These are phyloP conservation scores for Apiospora saccharicola DNA, from an alignment of 2,329 filamentous ascomycete species.

Conservation along the genomic window DNA sequence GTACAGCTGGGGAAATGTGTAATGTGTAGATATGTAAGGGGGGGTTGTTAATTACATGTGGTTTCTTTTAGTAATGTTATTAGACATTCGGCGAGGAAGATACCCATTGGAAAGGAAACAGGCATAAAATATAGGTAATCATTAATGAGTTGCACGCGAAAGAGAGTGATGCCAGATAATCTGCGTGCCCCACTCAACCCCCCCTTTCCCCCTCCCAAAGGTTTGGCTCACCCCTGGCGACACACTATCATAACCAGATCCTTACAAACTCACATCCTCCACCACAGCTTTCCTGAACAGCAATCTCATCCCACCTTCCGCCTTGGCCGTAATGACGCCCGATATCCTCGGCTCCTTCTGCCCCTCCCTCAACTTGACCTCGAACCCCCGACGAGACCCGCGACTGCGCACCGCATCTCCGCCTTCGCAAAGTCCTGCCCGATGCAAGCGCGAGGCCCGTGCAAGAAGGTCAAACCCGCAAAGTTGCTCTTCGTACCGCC, in stretches of 20 bases:
- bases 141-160: not conserved
- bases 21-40: not conserved
- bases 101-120: not conserved
- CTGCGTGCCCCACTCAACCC: not conserved
- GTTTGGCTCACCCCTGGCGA: not conserved
- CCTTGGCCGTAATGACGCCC: constrained; percentile 1
- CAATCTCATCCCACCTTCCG: not conserved
- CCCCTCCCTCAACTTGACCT: constrained; percentile 57
- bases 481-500: constrained; percentile 81
- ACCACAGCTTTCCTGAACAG: not conserved
- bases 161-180: not conserved
- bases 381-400: constrained; percentile 80
- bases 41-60: not conserved
- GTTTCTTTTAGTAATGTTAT: not conserved
- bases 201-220: no score
- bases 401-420: constrained; percentile 86
- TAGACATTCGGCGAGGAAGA: not conserved
- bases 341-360: not conserved
- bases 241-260: not conserved
- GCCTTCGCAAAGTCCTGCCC: constrained; percentile 81
- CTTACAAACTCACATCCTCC: not conserved
- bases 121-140: not conserved
- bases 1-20: not conserved
- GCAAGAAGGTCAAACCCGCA: constrained; percentile 81
- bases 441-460: constrained; percentile 87